A percentile compares a stretch with the other conserved stretches of the same genome.
phyloP scores from a whole-genome alignment of 306 rosid species.

The Nissolia schottii region DNA sequence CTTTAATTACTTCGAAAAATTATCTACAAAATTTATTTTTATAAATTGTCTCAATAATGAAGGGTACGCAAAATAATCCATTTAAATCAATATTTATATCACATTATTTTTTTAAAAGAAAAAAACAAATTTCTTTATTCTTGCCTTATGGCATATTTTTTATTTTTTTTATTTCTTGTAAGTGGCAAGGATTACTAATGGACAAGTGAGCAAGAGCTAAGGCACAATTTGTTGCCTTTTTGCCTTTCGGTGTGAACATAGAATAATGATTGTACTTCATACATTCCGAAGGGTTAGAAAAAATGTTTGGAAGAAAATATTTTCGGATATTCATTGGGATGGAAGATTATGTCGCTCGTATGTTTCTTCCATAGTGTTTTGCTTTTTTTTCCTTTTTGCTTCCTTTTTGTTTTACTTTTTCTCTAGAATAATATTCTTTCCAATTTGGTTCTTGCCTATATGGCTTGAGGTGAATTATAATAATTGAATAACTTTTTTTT shows the following conservation, averaged over 20 bases:
- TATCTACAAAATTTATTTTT: too few species aligned
- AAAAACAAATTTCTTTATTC: too few species aligned
- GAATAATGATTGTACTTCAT: conserved; percentile 24
- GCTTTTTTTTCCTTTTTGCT: conserved; percentile 6
- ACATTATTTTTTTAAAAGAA: too few species aligned
- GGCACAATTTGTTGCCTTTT: conserved; percentile 22
- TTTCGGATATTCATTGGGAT: not conserved
- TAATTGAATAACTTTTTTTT: too few species aligned
- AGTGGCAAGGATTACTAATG: conserved; percentile 16
- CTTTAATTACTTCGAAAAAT: too few species aligned
- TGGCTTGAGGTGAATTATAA: not conserved
- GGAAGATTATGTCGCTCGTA: conserved; percentile 28
- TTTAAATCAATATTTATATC: too few species aligned
- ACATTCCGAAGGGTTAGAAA: conserved; percentile 5
- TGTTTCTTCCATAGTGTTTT: not conserved
- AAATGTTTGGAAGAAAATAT: not conserved
- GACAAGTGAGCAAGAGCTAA: conserved; percentile 3
- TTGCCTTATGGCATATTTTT: too few species aligned
- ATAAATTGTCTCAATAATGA: too few species aligned
- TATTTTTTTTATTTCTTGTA: too few species aligned
- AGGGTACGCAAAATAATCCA: too few species aligned
- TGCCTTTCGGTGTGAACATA: conserved; percentile 32
- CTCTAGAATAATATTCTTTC: not conserved
- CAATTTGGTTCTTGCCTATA: not conserved
- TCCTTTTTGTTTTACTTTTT: not conserved